A percentile compares a stretch with the other conserved stretches of the same genome.
phyloP scores from a whole-genome alignment of 768 basidiomycete species.

The Stropharia rugosoannulata region DNA sequence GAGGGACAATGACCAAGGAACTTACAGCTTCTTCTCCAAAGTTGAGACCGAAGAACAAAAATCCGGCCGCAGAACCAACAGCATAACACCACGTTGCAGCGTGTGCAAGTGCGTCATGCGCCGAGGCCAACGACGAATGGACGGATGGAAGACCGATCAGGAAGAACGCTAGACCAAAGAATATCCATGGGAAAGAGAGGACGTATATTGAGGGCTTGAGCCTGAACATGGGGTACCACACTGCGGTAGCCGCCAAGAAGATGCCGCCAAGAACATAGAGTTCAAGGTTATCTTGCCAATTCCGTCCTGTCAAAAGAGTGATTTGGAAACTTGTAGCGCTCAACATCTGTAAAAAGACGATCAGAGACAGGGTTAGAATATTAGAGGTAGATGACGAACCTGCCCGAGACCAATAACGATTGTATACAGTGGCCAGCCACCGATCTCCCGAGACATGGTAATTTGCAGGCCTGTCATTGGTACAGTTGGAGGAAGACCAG shows the following conservation, averaged over 20 bases:
- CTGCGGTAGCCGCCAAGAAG: conserved; percentile 80
- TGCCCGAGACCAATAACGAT: conserved; percentile 87
- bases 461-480: conserved; percentile 87
- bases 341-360: conserved; percentile 54
- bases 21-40: conserved; percentile 94
- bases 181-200: conserved; percentile 84
- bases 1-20: conserved; percentile 5
- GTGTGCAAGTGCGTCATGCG: conserved; percentile 69
- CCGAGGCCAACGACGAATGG: conserved; percentile 49
- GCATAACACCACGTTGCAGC: conserved; percentile 91
- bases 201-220: conserved; percentile 87
- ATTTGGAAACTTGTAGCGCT: conserved; percentile 95
- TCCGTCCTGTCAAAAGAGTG: conserved; percentile 84
- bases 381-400: conserved; percentile 31
- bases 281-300: conserved; percentile 77
- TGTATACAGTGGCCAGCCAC: conserved; percentile 90
- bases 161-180: conserved; percentile 91
- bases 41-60: conserved; percentile 92
- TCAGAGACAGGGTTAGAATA: conserved; percentile 7
- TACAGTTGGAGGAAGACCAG: conserved; percentile 55
- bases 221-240: conserved; percentile 91
- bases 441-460: conserved; percentile 74
- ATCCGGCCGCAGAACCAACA: conserved; percentile 88
- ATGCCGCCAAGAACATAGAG: conserved; percentile 90
- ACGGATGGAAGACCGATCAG: conserved; percentile 87